Percentiles rank a stretch among this genome's conserved stretches.
phyloP scores from a whole-genome alignment of 371 early-diverging fungal genomes.

The Apophysomyces ossiformis region DNA sequence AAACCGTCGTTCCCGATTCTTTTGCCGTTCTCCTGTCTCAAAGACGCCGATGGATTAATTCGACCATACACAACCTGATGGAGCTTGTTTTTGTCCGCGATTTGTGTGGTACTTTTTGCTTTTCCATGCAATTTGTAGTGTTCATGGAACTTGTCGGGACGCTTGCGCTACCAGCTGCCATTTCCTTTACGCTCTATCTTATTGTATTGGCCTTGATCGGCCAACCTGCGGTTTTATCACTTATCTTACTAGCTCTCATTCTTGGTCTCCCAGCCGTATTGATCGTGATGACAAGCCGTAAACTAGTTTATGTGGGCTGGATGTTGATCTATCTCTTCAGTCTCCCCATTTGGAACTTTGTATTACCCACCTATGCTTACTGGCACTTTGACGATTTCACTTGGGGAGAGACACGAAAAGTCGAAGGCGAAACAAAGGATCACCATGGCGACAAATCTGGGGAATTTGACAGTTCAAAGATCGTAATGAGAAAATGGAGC shows the following conservation, averaged over 20 bases:
- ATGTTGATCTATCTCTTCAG: conserved; percentile 92
- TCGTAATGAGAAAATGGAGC: conserved; percentile 69
- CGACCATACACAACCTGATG: conserved; percentile 86
- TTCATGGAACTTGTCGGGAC: conserved; percentile 88
- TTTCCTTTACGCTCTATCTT: conserved; percentile 68
- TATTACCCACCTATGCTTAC: conserved; percentile 95
- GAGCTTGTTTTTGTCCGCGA: conserved; percentile 84
- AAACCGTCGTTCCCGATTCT: conserved; percentile 84
- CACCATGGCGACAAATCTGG: conserved; percentile 78
- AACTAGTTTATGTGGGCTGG: conserved; percentile 93
- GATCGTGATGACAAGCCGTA: conserved; percentile 89
- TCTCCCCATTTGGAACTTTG: conserved; percentile 95
- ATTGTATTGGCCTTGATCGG: conserved; percentile 53
- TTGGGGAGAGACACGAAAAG: conserved; percentile 96
- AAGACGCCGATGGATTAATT: conserved; percentile 91
- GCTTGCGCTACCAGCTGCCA: conserved; percentile 82
- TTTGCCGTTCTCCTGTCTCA: conserved; percentile 83
- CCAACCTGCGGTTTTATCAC: conserved; percentile 68
- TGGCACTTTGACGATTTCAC: conserved; percentile 99
- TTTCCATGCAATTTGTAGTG: conserved; percentile 91
- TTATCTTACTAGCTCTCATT: conserved; percentile 70
- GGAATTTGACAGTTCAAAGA: conserved; percentile 67
- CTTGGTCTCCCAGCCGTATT: conserved; percentile 86
- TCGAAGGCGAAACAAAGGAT: conserved; percentile 72
- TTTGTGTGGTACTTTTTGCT: conserved; percentile 91